phyloP scores from a whole-genome alignment of 192 early-diverging fungal species.

The Entomortierella lignicola region DNA sequence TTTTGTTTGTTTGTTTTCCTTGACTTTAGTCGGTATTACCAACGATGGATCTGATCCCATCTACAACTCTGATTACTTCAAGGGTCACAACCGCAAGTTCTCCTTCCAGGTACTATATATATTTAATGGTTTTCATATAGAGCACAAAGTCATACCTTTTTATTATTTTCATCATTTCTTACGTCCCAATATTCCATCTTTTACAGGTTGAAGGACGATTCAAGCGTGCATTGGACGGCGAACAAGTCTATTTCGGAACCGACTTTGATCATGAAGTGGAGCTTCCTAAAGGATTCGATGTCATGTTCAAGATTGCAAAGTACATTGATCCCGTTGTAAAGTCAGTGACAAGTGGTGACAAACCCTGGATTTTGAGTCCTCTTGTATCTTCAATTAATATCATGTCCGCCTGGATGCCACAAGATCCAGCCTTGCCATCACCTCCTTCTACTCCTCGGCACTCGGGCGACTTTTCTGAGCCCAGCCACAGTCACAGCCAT shows the following conservation, averaged over 20 bases:
- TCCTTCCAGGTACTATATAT: conserved; percentile 47
- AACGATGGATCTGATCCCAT: conserved; percentile 49
- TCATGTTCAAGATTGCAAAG: conserved; percentile 42
- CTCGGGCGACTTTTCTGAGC: conserved; percentile 15
- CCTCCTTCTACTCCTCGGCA: conserved; percentile 25
- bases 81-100: conserved; percentile 51
- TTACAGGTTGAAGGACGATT: conserved; percentile 44
- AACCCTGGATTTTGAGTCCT: conserved; percentile 52
- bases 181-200: neutral
- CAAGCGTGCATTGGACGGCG: conserved; percentile 41
- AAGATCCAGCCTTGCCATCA: conserved; percentile 37
- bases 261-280: conserved; percentile 44
- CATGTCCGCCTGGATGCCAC: conserved; percentile 46
- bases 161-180: neutral
- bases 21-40: conserved; percentile 37
- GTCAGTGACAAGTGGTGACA: conserved; percentile 20
- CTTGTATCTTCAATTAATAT: conserved; percentile 54
- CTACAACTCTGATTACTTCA: conserved; percentile 45
- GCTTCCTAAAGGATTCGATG: conserved; percentile 40
- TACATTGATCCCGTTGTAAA: conserved; percentile 53
- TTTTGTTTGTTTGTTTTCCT: too few species aligned
- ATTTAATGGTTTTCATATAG: too few species aligned
- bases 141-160: neutral
- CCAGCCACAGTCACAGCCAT: neutral
- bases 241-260: conserved; percentile 53